Evolutionary conservation across 2,329 filamentous ascomycete species (phyloP).

Genomic region (Bimuria novae-zelandiae): DNA sequence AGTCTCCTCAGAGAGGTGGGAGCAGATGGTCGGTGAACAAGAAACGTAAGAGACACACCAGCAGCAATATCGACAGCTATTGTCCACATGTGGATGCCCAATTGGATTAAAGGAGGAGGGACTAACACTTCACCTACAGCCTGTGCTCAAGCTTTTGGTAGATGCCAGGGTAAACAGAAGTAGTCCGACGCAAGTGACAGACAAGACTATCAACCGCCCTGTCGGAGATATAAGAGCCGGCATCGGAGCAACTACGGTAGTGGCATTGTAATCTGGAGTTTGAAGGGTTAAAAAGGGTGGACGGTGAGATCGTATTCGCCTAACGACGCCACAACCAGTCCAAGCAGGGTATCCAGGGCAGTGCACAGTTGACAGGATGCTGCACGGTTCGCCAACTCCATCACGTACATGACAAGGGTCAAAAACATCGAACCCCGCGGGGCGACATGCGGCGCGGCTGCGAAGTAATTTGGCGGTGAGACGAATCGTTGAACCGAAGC

Average conservation of each 20-base stretch:
- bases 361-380: conserved; percentile 14
- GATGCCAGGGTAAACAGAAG: not conserved
- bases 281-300: not conserved
- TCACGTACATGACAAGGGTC: conserved; percentile 15
- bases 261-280: not conserved
- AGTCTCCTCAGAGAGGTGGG: too few relatives aligned
- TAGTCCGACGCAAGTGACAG: not conserved
- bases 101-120: too few relatives aligned
- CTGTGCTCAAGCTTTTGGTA: too few relatives aligned
- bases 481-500: conserved; percentile 8
- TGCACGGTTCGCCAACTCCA: conserved; percentile 16
- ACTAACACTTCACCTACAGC: too few relatives aligned
- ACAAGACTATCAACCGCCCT: not conserved
- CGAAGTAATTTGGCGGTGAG: conserved; percentile 21
- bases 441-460: conserved; percentile 8
- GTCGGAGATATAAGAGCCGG: conserved; percentile 1
- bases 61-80: too few relatives aligned
- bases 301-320: conserved; percentile 17
- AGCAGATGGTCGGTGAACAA: too few relatives aligned
- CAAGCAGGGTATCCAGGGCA: conserved; percentile 13
- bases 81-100: too few relatives aligned
- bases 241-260: not conserved
- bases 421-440: conserved; percentile 2
- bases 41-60: too few relatives aligned
- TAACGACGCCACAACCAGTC: conserved; percentile 8